These are phyloP conservation scores for Heritiera fomes DNA, from an alignment of 345 rosid species.

Conservation along the genomic window DNA sequence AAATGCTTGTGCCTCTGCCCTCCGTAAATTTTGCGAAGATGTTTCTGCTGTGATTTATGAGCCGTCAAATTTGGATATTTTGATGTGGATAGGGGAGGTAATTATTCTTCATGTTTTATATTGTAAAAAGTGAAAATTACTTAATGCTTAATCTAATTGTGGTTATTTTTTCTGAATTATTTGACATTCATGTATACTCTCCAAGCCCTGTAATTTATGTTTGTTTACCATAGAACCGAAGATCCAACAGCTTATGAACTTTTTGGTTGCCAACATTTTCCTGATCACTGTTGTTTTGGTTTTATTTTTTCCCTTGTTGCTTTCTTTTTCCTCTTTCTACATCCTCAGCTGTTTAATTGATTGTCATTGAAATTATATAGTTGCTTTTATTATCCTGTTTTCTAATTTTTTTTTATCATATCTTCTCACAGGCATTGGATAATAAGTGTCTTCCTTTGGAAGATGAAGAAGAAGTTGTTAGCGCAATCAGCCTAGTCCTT, in stretches of 20 bases:
- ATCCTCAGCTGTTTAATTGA: neutral
- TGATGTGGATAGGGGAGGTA: slow-evolving; percentile 95
- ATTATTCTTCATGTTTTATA: slow-evolving; percentile 18
- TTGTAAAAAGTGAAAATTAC: neutral
- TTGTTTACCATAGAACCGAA: neutral
- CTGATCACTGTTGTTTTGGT: neutral
- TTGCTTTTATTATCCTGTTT: slow-evolving; percentile 10
- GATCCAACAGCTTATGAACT: neutral
- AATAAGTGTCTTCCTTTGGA: slow-evolving; percentile 73
- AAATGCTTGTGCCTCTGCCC: slow-evolving; percentile 80
- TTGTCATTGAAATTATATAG: neutral
- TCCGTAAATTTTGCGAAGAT: slow-evolving; percentile 93
- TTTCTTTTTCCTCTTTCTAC: slow-evolving; percentile 3
- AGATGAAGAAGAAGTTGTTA: slow-evolving; percentile 88
- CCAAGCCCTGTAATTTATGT: neutral
- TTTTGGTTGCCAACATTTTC: neutral
- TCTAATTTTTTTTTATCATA: neutral
- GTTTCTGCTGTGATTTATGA: slow-evolving; percentile 65
- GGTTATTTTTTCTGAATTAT: neutral
- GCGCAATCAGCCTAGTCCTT: slow-evolving; percentile 71
- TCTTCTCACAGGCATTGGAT: slow-evolving; percentile 57
- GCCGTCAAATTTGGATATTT: slow-evolving; percentile 81
- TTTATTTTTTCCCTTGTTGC: neutral
- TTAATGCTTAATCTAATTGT: neutral
- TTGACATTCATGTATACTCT: neutral